phyloP scores from a whole-genome alignment of 495 filamentous ascomycete species.

The Talaromyces adpressus region DNA sequence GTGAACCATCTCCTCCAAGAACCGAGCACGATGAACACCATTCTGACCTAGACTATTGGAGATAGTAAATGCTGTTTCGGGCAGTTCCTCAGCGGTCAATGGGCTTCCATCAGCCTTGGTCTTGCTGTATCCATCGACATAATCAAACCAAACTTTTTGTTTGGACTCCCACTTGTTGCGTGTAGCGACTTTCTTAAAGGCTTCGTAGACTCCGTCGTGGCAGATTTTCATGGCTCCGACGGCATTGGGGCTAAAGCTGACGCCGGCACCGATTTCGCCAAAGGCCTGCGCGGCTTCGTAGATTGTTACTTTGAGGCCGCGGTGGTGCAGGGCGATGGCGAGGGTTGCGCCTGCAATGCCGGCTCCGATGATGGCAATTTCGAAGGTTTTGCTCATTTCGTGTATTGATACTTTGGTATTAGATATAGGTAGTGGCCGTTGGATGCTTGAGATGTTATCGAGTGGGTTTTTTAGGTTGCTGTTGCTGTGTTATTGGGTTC shows the following conservation, averaged over 20 bases:
- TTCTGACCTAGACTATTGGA: slow-evolving; percentile 21
- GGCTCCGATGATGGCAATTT: slow-evolving; percentile 32
- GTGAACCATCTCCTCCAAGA: slow-evolving; percentile 40
- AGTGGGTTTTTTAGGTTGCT: not conserved
- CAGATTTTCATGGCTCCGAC: slow-evolving; percentile 47
- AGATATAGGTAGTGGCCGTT: not conserved
- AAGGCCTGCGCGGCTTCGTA: slow-evolving; percentile 44
- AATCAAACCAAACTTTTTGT: slow-evolving; percentile 12
- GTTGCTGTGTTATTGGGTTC: not conserved
- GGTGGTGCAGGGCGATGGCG: slow-evolving; percentile 25
- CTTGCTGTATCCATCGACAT: slow-evolving; percentile 18
- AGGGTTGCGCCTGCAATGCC: slow-evolving; percentile 30
- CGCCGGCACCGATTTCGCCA: slow-evolving; percentile 54
- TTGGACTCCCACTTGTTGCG: slow-evolving; percentile 31
- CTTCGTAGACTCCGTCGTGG: slow-evolving; percentile 37
- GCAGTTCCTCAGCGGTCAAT: slow-evolving; percentile 6
- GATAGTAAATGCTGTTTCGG: slow-evolving; percentile 18
- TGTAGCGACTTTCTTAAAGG: slow-evolving; percentile 29
- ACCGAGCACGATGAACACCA: slow-evolving; percentile 43
- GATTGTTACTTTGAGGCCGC: slow-evolving; percentile 36
- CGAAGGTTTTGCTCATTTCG: slow-evolving; percentile 16
- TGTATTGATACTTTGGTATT: not conserved
- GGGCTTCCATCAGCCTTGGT: not conserved
- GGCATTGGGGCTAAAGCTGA: slow-evolving; percentile 54
- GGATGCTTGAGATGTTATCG: not conserved